These are phyloP conservation scores for Scutellaria baicalensis DNA, from an alignment of 257 asterid species.

Conservation along the genomic window DNA sequence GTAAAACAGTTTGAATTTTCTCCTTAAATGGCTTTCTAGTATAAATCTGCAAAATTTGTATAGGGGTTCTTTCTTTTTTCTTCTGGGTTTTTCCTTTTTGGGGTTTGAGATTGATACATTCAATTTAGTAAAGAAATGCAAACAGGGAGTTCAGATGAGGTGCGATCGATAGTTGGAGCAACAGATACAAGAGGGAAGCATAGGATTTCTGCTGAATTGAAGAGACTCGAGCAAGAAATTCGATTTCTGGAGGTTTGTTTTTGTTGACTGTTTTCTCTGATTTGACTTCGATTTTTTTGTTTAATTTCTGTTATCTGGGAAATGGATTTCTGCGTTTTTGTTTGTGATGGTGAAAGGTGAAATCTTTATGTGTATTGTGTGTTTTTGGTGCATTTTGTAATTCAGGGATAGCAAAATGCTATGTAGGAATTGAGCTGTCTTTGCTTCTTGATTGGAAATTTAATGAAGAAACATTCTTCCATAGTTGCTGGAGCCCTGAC, in stretches of 20 bases:
- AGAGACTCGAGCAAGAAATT: conserved; percentile 92
- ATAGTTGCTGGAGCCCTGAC: conserved; percentile 1
- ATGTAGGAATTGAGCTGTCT: neutral
- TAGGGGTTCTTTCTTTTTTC: neutral
- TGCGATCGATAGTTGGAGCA: conserved; percentile 43
- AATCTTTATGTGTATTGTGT: conserved; percentile 4
- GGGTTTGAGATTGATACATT: neutral
- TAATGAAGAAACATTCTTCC: neutral
- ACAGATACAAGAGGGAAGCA: conserved; percentile 86
- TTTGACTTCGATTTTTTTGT: conserved; percentile 17
- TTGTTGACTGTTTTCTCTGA: neutral
- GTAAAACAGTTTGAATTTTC: conserved; percentile 2
- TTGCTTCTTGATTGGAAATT: neutral
- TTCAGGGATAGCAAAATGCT: neutral
- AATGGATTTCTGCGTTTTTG: conserved; percentile 1
- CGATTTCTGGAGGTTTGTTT: conserved; percentile 76
- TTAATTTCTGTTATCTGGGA: neutral
- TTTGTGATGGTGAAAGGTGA: conserved; percentile 10
- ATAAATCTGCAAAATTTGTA: conserved; percentile 4
- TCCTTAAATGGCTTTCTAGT: conserved; percentile 5
- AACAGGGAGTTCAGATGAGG: conserved; percentile 55
- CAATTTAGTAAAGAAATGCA: conserved; percentile 40
- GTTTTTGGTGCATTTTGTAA: neutral
- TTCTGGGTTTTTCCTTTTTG: neutral
- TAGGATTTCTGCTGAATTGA: conserved; percentile 82